Evolutionary conservation across 208 protist genomes (phyloP).

Genomic region (Trypanosoma avium): DNA sequence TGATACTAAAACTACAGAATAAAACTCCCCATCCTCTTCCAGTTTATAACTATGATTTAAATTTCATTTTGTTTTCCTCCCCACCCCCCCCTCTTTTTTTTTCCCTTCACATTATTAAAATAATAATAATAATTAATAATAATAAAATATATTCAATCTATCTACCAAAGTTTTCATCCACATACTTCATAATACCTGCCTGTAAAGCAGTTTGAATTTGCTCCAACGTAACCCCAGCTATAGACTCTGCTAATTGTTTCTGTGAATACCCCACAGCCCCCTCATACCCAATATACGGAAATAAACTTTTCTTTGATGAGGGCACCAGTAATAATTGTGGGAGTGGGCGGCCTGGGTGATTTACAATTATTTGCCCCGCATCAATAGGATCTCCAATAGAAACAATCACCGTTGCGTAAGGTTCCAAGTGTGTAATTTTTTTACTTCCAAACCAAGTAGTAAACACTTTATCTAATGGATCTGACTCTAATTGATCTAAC

Average conservation of each 20-base stretch:
- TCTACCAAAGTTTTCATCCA: slow-evolving; percentile 15
- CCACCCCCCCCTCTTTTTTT: no score
- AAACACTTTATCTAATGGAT: slow-evolving; percentile 50
- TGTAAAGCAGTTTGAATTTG: slow-evolving; percentile 28
- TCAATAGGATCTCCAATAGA: slow-evolving; percentile 52
- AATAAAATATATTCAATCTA: slow-evolving; percentile 4
- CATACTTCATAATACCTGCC: slow-evolving; percentile 27
- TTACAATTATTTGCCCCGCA: slow-evolving; percentile 35
- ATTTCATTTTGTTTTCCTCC: no score
- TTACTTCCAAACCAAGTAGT: slow-evolving; percentile 28
- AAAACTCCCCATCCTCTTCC: no score
- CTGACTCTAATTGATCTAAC: slow-evolving; percentile 35
- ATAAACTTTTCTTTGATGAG: slow-evolving; percentile 26
- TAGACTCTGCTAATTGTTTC: slow-evolving; percentile 31
- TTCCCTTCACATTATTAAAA: neutral
- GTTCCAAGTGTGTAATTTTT: slow-evolving; percentile 38
- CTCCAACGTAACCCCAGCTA: slow-evolving; percentile 5
- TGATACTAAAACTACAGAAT: no score
- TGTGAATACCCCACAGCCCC: slow-evolving; percentile 54
- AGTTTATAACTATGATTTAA: no score
- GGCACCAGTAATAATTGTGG: slow-evolving; percentile 49
- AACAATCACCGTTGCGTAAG: slow-evolving; percentile 54
- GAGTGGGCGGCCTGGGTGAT: slow-evolving; percentile 42
- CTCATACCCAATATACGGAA: slow-evolving; percentile 43
- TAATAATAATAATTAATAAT: slow-evolving; percentile 1